Evolutionary conservation across 257 asterid species (phyloP), one percentile per base, ranked within the genome.

Genomic region (Scutellaria barbata): DNA sequence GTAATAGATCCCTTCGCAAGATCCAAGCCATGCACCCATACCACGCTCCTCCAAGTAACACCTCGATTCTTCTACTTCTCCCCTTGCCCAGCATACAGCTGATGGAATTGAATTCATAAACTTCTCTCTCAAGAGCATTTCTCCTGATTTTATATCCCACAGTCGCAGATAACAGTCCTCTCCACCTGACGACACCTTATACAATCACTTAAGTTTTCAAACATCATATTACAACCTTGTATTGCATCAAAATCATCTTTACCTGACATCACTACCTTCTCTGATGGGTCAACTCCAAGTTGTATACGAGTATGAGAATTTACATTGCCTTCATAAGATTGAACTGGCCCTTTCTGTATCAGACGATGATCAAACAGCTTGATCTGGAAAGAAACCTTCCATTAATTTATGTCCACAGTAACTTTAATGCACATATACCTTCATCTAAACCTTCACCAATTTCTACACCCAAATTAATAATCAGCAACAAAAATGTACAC

Each of bases 251-350:
- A 76, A 66, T 30, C 25, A 60, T 65, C 45, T 48, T 61, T 65
- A 94, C 97, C 95, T 82, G 98, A 94, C 77, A 89, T 71, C 67
- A 94, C 74, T 53, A 89, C 72, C 76, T 77, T 88, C 78, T 94
- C 99, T 16, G 92, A 80, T 5, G 96, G 96, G 79, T 91, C 99
- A 40, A 94, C 86, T 73, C 89, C 99, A 76, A 95, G 88, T 69
- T 85, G 82, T 71, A 95, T 80, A 66, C 88, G 90, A 53, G 89
- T 84, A 68, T 95, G 98, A 68, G 96, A 77, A 72, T 95, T 95
- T 41, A 81, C 83, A 80, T 83, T 82, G 68, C 97, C 98, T 71
- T 85, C 89, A 58, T 92, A 95, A 41, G 90, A 84, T 79, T 95
- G 99, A 58, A 95, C 81, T 57, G 96, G 82, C 25, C 94, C 96